These are phyloP conservation scores for Fusarium setosum DNA, from an alignment of 2,329 filamentous ascomycete species.

Conservation along the genomic window DNA sequence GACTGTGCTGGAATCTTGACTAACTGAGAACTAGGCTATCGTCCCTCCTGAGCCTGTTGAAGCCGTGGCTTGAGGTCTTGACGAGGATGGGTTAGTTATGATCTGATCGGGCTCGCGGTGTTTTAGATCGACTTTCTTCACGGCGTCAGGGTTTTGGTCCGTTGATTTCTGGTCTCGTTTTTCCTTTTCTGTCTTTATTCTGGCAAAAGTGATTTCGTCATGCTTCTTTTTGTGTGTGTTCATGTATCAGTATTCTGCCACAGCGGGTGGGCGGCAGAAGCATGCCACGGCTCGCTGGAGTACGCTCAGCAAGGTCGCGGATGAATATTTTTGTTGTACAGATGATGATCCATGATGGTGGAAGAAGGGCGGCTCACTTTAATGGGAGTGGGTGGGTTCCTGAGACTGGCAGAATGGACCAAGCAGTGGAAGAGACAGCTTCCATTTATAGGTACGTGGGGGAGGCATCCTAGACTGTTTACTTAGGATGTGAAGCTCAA, in stretches of 20 bases:
- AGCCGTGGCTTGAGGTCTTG: slow-evolving; percentile 46
- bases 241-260: slow-evolving; percentile 45
- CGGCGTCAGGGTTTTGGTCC: slow-evolving; percentile 44
- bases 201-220: slow-evolving; percentile 42
- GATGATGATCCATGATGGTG: slow-evolving; percentile 32
- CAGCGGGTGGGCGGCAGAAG: slow-evolving; percentile 29
- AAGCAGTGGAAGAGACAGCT: slow-evolving; percentile 21
- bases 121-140: slow-evolving; percentile 41
- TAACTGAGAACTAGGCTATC: slow-evolving; percentile 37
- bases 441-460: slow-evolving; percentile 8
- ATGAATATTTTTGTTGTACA: slow-evolving; percentile 38
- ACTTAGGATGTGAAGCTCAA: slow-evolving; percentile 28
- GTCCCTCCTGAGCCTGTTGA: slow-evolving; percentile 51
- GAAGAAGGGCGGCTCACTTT: slow-evolving; percentile 14
- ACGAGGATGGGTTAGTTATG: slow-evolving; percentile 10
- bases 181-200: slow-evolving; percentile 29
- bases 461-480: slow-evolving; percentile 22
- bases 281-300: slow-evolving; percentile 22
- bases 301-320: slow-evolving; percentile 22
- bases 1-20: neutral
- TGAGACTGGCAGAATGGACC: slow-evolving; percentile 4
- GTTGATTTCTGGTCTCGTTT: slow-evolving; percentile 38
- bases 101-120: slow-evolving; percentile 21
- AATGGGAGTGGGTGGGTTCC: neutral
- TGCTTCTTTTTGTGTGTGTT: slow-evolving; percentile 33